Evolutionary conservation across 2,329 filamentous ascomycete species (phyloP).

Genomic region (Fusarium verrucosum): DNA sequence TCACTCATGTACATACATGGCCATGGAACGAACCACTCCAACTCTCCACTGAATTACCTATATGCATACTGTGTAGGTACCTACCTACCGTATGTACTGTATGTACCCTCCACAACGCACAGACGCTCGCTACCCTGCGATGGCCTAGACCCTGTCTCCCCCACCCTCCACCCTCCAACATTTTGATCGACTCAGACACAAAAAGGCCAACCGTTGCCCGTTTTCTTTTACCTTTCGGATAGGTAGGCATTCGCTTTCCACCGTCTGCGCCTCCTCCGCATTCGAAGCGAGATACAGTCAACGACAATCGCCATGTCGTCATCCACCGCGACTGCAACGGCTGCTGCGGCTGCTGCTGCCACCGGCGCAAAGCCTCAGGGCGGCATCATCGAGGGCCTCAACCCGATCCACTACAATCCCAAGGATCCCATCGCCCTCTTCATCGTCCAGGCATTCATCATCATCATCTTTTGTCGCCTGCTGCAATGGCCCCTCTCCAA

Average conservation of each 20-base stretch:
- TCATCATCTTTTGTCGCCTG: conserved; percentile 58
- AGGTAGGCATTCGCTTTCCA: neutral
- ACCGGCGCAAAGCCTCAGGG: conserved; percentile 54
- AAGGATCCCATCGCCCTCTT: conserved; percentile 72
- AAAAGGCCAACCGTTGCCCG: neutral
- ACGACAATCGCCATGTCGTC: conserved; percentile 4
- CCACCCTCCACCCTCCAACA: neutral
- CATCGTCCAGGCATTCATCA: conserved; percentile 53
- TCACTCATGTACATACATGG: too few species aligned
- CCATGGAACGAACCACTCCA: neutral
- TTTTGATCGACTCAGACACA: neutral
- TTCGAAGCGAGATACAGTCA: too few species aligned
- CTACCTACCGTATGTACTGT: too few species aligned
- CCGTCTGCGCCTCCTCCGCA: neutral
- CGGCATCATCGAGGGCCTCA: conserved; percentile 75
- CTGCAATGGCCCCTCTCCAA: conserved; percentile 80
- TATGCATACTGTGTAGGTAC: too few species aligned
- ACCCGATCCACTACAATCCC: conserved; percentile 73
- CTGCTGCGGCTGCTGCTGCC: conserved; percentile 40
- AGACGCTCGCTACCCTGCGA: neutral
- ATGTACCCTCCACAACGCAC: neutral
- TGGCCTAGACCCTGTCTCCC: neutral
- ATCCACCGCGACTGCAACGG: conserved; percentile 5
- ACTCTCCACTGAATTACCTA: neutral
- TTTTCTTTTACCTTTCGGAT: neutral